phyloP scores from a whole-genome alignment of 768 basidiomycete genomes.

The Naganishia vaughanmartiniae region DNA sequence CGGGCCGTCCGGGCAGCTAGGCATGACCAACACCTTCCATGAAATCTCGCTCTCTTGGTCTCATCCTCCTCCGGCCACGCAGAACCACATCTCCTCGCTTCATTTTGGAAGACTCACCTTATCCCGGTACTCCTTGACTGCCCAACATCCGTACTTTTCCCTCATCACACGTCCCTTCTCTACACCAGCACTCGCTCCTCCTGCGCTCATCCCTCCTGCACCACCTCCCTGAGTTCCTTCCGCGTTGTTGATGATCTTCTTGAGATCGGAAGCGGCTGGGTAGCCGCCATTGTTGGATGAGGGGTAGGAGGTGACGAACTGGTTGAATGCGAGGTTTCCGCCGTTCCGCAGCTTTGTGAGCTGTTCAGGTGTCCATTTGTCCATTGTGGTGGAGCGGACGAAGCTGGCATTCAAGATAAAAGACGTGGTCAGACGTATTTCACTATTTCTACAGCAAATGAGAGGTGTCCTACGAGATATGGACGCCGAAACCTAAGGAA shows the following conservation, averaged over 20 bases:
- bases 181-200: slow-evolving; percentile 41
- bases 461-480: slow-evolving; percentile 57
- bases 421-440: too few relatives aligned
- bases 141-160: slow-evolving; percentile 78
- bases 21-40: too few relatives aligned
- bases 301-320: slow-evolving; percentile 69
- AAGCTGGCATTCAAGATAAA: slow-evolving; percentile 54
- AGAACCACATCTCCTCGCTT: too few relatives aligned
- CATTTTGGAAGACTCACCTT: slow-evolving; percentile 61
- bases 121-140: slow-evolving; percentile 88
- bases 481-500: slow-evolving; percentile 83
- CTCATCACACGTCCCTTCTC: slow-evolving; percentile 42
- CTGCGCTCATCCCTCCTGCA: slow-evolving; percentile 52
- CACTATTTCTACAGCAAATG: too few relatives aligned
- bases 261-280: slow-evolving; percentile 67
- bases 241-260: slow-evolving; percentile 61
- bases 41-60: too few relatives aligned
- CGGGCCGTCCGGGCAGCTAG: too few relatives aligned
- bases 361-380: slow-evolving; percentile 90
- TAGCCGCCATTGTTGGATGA: slow-evolving; percentile 52
- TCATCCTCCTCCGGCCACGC: too few relatives aligned
- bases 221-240: slow-evolving; percentile 50
- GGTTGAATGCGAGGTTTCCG: slow-evolving; percentile 77
- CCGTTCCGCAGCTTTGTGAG: slow-evolving; percentile 77
- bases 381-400: slow-evolving; percentile 92